Percentiles rank a stretch among this genome's conserved stretches.
Evolutionary conservation across 2,329 filamentous ascomycete species (phyloP).

Genomic region (Fulvia fulva): DNA sequence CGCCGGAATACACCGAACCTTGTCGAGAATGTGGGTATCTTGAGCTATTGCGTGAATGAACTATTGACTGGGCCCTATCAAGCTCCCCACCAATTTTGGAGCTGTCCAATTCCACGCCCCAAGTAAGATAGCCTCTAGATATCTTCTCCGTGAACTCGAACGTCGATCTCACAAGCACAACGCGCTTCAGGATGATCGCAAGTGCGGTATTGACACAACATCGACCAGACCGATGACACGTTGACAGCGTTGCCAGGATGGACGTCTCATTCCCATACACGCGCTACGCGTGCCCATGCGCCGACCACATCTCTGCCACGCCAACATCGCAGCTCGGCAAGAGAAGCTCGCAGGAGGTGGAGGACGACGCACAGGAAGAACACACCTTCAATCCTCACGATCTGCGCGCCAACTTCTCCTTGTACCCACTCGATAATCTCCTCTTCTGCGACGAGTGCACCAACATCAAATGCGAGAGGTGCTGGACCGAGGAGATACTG

Average conservation of each 20-base stretch:
- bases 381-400: constrained; percentile 84
- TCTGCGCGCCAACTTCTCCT: constrained; percentile 80
- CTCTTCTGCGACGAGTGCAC: constrained; percentile 98
- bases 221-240: neutral
- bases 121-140: too few species aligned
- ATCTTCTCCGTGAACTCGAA: too few species aligned
- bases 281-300: constrained; percentile 63
- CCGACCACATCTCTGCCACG: constrained; percentile 44
- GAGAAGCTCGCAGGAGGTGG: constrained; percentile 30
- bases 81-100: too few species aligned
- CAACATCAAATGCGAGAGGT: constrained; percentile 89
- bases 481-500: constrained; percentile 87
- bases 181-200: neutral
- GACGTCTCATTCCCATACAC: constrained; percentile 59
- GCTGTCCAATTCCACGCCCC: too few species aligned
- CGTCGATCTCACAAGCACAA: neutral
- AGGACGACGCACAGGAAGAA: constrained; percentile 63
- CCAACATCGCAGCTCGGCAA: constrained; percentile 32
- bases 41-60: too few species aligned
- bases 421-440: constrained; percentile 89
- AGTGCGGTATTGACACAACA: neutral
- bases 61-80: too few species aligned
- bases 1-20: too few species aligned
- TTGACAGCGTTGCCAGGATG: constrained; percentile 36
- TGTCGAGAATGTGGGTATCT: too few species aligned